Evolutionary conservation across 495 filamentous ascomycete species (phyloP).

Genomic region (Penicillium lagena): DNA sequence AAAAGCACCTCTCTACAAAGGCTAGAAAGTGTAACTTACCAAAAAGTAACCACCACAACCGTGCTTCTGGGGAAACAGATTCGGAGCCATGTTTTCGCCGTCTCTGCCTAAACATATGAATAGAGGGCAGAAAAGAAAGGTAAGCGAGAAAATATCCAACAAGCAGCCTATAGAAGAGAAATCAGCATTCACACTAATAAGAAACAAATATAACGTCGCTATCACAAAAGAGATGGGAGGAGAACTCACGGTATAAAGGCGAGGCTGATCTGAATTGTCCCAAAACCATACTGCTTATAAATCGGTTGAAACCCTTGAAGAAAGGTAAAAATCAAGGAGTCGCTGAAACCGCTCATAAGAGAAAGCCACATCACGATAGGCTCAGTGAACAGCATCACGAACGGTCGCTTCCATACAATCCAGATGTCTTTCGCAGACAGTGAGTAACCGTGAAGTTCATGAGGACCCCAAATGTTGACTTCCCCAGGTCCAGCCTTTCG

Average conservation of each 20-base stretch:
- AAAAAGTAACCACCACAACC: conserved; percentile 36
- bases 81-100: conserved; percentile 26
- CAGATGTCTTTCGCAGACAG: conserved; percentile 49
- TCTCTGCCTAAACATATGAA: conserved; percentile 41
- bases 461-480: conserved; percentile 54
- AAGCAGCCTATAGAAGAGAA: conserved; percentile 31
- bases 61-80: conserved; percentile 24
- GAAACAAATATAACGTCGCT: no score
- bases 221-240: no score
- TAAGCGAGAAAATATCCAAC: conserved; percentile 58
- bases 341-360: conserved; percentile 65
- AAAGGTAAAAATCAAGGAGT: conserved; percentile 75
- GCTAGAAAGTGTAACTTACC: conserved; percentile 43
- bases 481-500: conserved; percentile 45
- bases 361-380: conserved; percentile 67
- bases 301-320: conserved; percentile 59
- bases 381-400: conserved; percentile 68
- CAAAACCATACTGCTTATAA: conserved; percentile 59
- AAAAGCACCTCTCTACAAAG: no score
- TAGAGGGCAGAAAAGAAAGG: conserved; percentile 51
- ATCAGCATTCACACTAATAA: no score
- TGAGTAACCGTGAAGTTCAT: conserved; percentile 48
- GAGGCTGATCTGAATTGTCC: conserved; percentile 44
- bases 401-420: conserved; percentile 60
- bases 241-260: conserved; percentile 40